Conservation (phyloP, 2,329 filamentous ascomycete species). For the Aspergillus novofumigatus region DNA sequence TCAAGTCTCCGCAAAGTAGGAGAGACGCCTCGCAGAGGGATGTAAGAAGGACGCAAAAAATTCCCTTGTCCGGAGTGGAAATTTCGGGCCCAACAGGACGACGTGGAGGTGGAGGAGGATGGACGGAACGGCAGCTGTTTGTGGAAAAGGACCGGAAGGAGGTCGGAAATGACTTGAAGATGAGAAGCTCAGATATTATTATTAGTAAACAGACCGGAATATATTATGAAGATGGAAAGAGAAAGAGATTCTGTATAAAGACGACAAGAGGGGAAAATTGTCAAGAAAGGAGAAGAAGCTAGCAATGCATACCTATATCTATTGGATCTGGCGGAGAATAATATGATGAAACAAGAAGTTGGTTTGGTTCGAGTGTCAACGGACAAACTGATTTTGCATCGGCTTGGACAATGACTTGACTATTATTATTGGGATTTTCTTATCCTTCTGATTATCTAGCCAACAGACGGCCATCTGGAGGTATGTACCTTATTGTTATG, state of each 20-base stretch:
- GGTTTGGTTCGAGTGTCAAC: too few species aligned
- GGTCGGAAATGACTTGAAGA: not conserved
- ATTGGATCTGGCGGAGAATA: not conserved
- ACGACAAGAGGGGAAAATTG: not conserved
- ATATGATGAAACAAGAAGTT: not conserved
- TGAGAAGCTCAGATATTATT: not conserved
- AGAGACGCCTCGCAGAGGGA: not conserved
- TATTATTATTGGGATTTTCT: not conserved
- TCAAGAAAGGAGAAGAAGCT: constrained; percentile 5
- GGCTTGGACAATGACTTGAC: not conserved
- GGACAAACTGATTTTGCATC: not conserved
- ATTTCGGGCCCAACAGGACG: not conserved
- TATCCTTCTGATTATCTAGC: not conserved
- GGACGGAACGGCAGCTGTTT: not conserved
- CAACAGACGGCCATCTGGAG: not conserved
- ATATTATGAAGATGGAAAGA: constrained; percentile 9
- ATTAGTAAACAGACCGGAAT: not conserved
- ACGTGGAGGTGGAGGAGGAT: not conserved
- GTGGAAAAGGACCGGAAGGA: constrained; percentile 2
- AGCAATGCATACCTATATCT: not conserved
- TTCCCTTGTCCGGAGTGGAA: not conserved
- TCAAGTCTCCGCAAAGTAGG: not conserved
- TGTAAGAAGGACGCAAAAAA: not conserved
- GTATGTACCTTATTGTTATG: too few species aligned
- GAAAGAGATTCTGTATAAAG: constrained; percentile 16